Percentiles rank a stretch among this genome's conserved stretches.
Conservation (phyloP, 2,329 filamentous ascomycete species). For the Epichloe glyceriae region DNA sequence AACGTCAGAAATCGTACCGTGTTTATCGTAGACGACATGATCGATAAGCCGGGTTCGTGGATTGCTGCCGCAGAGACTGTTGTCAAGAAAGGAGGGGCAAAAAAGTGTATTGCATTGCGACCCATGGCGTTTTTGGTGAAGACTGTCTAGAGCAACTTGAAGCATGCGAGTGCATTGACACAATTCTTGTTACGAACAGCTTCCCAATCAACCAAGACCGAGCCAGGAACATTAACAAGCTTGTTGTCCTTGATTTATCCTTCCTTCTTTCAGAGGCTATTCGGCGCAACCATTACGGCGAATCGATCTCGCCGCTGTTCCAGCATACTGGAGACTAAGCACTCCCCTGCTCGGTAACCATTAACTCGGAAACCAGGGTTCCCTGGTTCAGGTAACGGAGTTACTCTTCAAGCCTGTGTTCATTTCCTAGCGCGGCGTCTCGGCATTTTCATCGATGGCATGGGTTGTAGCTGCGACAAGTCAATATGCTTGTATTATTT, state of each 20-base stretch:
- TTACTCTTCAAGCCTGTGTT: background rate
- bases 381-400: background rate
- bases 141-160: constrained; percentile 85
- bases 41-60: constrained; percentile 94
- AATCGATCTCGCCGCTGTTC: constrained; percentile 60
- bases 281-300: constrained; percentile 89
- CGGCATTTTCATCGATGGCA: constrained; percentile 6
- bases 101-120: constrained; percentile 95
- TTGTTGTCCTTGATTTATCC: constrained; percentile 81
- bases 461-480: background rate
- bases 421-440: constrained; percentile 24
- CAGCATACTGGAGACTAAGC: constrained; percentile 48
- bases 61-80: constrained; percentile 95
- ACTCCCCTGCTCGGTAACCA: background rate
- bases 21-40: constrained; percentile 97
- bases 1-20: constrained; percentile 81
- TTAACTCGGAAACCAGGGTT: constrained; percentile 3
- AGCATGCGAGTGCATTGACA: constrained; percentile 83
- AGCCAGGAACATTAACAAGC: constrained; percentile 59
- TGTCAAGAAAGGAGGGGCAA: constrained; percentile 81
- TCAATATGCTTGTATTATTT: background rate
- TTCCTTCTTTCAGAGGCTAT: constrained; percentile 85
- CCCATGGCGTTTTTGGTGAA: constrained; percentile 85
- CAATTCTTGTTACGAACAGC: constrained; percentile 91
- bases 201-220: constrained; percentile 78